Percentiles rank a stretch among this genome's conserved stretches.
phyloP scores from a whole-genome alignment of 164 flowering plant genomes.

The Santalum album region DNA sequence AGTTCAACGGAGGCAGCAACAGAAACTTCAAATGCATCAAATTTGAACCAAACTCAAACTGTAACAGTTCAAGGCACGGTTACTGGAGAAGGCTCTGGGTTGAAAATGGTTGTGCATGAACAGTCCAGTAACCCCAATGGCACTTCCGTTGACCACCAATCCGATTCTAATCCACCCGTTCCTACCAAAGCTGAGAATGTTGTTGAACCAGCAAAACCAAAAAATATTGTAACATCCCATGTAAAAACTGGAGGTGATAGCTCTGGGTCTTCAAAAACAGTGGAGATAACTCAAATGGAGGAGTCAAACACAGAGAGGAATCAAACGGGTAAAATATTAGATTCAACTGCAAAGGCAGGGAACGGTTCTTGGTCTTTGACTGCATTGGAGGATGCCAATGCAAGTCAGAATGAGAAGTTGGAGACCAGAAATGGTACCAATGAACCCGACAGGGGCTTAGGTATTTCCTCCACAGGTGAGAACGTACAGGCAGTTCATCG shows the following conservation, averaged over 20 bases:
- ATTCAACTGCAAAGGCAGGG: conserved; percentile 12
- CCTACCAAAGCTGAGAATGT: conserved; percentile 2
- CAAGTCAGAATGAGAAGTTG: conserved; percentile 9
- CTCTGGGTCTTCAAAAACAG: not conserved
- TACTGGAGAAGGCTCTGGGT: conserved; percentile 1
- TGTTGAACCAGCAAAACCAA: conserved; percentile 4
- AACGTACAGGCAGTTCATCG: conserved; percentile 10
- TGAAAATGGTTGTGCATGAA: not conserved
- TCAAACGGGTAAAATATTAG: not conserved
- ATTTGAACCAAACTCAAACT: conserved; percentile 10
- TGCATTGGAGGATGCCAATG: conserved; percentile 6
- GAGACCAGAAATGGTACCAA: conserved; percentile 6
- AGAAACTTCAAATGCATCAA: not conserved
- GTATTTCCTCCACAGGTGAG: conserved; percentile 9
- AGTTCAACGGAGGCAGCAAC: conserved; percentile 4
- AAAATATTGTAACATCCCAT: conserved; percentile 2
- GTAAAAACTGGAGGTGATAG: not conserved
- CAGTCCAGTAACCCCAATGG: conserved; percentile 4
- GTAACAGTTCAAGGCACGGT: conserved; percentile 1
- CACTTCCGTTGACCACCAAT: conserved; percentile 1
- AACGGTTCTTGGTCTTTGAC: conserved; percentile 1
- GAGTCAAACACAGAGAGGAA: not conserved
- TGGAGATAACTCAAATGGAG: not conserved
- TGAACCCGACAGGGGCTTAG: conserved; percentile 11
- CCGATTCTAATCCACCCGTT: conserved; percentile 4